Conservation (phyloP, 768 basidiomycete species). For the Amanita rubescens region DNA sequence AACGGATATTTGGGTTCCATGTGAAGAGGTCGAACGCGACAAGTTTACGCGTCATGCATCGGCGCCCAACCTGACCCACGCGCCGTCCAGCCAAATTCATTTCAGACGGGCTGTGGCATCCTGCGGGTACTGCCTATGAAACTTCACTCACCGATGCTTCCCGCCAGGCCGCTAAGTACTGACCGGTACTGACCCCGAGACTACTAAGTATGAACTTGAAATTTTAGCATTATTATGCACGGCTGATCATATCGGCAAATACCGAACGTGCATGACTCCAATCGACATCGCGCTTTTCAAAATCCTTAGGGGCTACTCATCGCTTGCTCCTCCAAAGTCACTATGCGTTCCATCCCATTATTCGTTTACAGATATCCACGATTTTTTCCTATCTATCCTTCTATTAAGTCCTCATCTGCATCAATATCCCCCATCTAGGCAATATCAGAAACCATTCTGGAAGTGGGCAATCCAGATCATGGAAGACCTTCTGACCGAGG, state of each 20-base stretch:
- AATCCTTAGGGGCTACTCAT: slow-evolving; percentile 45
- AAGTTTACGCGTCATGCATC: background rate
- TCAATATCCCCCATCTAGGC: slow-evolving; percentile 52
- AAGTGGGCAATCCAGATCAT: slow-evolving; percentile 57
- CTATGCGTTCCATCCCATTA: slow-evolving; percentile 35
- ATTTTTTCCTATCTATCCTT: slow-evolving; percentile 46
- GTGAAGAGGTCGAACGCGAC: background rate
- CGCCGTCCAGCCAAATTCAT: background rate
- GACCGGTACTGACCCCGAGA: no score
- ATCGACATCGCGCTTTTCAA: slow-evolving; percentile 31
- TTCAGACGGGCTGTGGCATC: background rate
- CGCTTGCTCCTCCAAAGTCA: slow-evolving; percentile 37
- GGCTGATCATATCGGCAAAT: slow-evolving; percentile 1
- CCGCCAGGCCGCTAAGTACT: no score
- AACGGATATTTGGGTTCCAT: background rate
- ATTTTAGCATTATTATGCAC: background rate
- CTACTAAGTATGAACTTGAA: background rate
- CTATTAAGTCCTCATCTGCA: slow-evolving; percentile 46
- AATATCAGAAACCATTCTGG: slow-evolving; percentile 65
- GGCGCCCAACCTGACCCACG: background rate
- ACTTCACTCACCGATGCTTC: background rate
- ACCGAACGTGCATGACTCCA: background rate
- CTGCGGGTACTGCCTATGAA: background rate
- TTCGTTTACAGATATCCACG: slow-evolving; percentile 36
- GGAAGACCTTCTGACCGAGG: slow-evolving; percentile 43